Percentiles rank a stretch among this genome's conserved stretches.
Conservation (phyloP, 768 basidiomycete species). For the Hemileccinum rubropunctum region DNA sequence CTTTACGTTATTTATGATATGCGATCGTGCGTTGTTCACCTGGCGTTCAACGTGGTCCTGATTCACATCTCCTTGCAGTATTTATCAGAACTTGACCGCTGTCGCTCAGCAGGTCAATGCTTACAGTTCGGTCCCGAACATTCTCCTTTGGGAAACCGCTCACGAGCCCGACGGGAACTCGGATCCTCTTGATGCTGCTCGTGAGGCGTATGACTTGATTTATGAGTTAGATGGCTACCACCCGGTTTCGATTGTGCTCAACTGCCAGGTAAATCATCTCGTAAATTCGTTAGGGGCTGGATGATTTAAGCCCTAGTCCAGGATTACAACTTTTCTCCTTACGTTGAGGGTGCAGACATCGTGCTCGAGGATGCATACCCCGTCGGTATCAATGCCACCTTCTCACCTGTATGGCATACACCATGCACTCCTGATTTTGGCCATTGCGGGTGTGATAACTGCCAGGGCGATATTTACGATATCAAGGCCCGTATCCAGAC, state of each 20-base stretch:
- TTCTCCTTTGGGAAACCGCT: slow-evolving; percentile 69
- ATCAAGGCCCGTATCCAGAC: slow-evolving; percentile 65
- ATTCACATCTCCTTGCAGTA: slow-evolving; percentile 23
- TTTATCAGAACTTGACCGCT: slow-evolving; percentile 58
- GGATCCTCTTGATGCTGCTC: slow-evolving; percentile 59
- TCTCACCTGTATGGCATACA: slow-evolving; percentile 57
- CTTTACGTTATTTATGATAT: slow-evolving; percentile 79
- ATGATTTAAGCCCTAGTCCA: slow-evolving; percentile 17
- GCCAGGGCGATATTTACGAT: slow-evolving; percentile 61
- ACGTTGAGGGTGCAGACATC: slow-evolving; percentile 64
- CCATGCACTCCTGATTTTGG: slow-evolving; percentile 63
- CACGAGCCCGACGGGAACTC: slow-evolving; percentile 72
- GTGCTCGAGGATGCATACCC: slow-evolving; percentile 48
- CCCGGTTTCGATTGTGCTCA: slow-evolving; percentile 53
- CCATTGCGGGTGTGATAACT: slow-evolving; percentile 72
- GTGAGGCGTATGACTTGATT: slow-evolving; percentile 44
- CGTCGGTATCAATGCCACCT: slow-evolving; percentile 58
- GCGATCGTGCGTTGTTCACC: slow-evolving; percentile 43
- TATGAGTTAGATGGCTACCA: slow-evolving; percentile 54
- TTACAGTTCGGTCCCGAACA: slow-evolving; percentile 63
- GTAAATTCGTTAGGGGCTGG: accelerated
- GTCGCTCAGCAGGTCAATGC: slow-evolving; percentile 63
- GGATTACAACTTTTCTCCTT: slow-evolving; percentile 61
- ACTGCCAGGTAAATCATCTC: slow-evolving; percentile 35
- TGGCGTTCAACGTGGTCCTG: background rate